Evolutionary conservation across 2,329 filamentous ascomycete species (phyloP).

Genomic region (Paraphoma sp.): DNA sequence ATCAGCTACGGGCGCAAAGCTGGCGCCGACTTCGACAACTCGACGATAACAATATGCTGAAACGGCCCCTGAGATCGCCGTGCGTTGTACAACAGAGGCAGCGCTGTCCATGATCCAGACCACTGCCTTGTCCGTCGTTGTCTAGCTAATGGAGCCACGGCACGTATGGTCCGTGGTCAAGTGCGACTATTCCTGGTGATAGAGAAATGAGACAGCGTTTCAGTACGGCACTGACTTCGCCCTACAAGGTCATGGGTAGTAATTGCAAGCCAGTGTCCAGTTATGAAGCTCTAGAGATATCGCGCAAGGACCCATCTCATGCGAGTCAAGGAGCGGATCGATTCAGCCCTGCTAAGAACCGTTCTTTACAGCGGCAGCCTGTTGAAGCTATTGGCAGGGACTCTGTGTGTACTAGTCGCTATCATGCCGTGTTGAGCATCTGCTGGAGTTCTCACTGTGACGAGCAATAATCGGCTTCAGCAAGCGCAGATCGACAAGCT

Average conservation of each 20-base stretch:
- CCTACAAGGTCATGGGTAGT: conserved; percentile 1
- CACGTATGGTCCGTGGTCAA: conserved; percentile 1
- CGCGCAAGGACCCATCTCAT: neutral
- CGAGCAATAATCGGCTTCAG: neutral
- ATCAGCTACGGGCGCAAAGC: neutral
- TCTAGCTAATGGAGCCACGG: conserved; percentile 4
- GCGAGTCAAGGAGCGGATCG: neutral
- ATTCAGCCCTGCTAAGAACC: neutral
- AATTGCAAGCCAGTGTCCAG: conserved; percentile 5
- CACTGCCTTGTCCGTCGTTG: neutral
- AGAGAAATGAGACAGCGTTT: conserved; percentile 2
- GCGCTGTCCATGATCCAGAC: neutral
- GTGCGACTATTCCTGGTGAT: conserved; percentile 3
- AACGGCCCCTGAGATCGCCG: neutral
- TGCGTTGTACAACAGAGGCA: conserved; percentile 4
- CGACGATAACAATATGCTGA: neutral
- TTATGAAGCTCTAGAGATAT: neutral
- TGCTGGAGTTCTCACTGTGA: neutral
- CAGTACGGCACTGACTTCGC: neutral
- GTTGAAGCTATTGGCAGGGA: neutral
- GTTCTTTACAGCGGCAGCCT: neutral
- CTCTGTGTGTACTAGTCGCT: neutral
- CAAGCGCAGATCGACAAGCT: neutral
- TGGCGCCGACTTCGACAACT: neutral
- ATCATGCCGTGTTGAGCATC: neutral